Evolutionary conservation across 257 asterid genomes (phyloP), one percentile per base, ranked within the genome.

Genomic region (Scutellaria baicalensis): DNA sequence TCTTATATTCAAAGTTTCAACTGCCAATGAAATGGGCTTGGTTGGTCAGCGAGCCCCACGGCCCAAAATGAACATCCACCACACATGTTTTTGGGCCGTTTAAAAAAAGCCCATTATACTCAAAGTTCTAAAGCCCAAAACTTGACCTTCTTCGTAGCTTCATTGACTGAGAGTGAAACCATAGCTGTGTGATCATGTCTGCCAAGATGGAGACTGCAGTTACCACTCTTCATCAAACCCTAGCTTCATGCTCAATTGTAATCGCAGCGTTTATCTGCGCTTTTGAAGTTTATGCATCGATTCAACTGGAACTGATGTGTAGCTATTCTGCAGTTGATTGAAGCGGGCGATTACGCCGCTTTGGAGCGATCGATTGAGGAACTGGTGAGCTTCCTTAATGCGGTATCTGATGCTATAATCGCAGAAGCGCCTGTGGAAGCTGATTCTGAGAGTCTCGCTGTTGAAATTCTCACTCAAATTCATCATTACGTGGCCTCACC

Each of bases 171-270:
- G 3, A 33, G 48, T 21, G 72, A 35, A 49, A 42, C 44, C 57
- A 56, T 66, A 56, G n/a, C 1, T 36, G 48, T 36, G 48, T 51
- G 65, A 38, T 36, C 65, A 81, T 81, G 85, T 1, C 69, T 20
- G 50, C 38, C 0, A 71, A 42, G 67, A 62, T 31, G 57, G 69
- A 76, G 17, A 8, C 49, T 36, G 18, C 56, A 16, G 23, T 68
- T 52, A 50, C 52, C 59, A 83, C 80, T 55, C 84, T 87, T 64
- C 82, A 75, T 58, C 81, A 78, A 55, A 58, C 75, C 82, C 88
- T 89, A 71, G 71, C 57, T 48, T 78, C 82, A 47, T 87, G 88
- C 84, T 76, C 85, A 69, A 54, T 74, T 70, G 91, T 84, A 69
- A 74, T 73, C 18, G 55, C 48, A 18, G 9, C 45, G 12, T 40